Base-by-base conservation (phyloP, 495 filamentous ascomycete genomes). In the Penicillium coprophilum region DNA sequence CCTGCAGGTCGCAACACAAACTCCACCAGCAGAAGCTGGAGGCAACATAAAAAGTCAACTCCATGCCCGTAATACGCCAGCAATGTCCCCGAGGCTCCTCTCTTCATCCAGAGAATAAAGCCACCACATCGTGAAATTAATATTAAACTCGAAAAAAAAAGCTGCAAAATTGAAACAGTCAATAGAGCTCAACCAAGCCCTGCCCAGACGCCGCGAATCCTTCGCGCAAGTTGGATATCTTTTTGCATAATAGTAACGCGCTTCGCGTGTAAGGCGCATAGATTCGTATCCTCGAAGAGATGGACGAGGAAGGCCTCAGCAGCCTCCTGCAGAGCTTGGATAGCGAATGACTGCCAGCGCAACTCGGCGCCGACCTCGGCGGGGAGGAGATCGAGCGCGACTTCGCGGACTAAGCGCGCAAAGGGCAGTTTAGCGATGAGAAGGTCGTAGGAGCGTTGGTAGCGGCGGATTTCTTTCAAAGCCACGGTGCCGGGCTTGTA, bases 231-330 rank as follows among this genome's bases (percentile, higher is more conserved):
- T 68, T 96, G 92, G 43, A 96, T 92, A 71, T 96, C 92, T 71
- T 94, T 95, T 68, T 96, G 91, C 92, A 96, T 96, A 61, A 97
- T 96, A 2, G 93, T 97, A 7, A 97, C 92, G 28, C 93, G 80
- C 77, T 96, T 97, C 40, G 93, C 93, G 69, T 97, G 93, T 28
- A 97, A 88, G 17, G 93, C 93, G 73, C 93, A 94, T 27, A 97
- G 81, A 74, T 97, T 96, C 20, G 91, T 89, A 68, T 97, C 93
- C 70, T 96, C 92, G 71, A 97, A 97, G 0, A 97, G 71, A 73
- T 96, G 91, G 15, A 97, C 89, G 17, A 97, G 79, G 71, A 93
- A 97, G 0, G 93, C 93, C 66, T 97, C 93, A 2, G 90, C 81
- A 3, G 92, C 88, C 76, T 97, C 93, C 63, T 97, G 93, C 7